Base-by-base conservation (phyloP, 2,329 filamentous ascomycete genomes). In the Ophiocordyceps robertsii region DNA sequence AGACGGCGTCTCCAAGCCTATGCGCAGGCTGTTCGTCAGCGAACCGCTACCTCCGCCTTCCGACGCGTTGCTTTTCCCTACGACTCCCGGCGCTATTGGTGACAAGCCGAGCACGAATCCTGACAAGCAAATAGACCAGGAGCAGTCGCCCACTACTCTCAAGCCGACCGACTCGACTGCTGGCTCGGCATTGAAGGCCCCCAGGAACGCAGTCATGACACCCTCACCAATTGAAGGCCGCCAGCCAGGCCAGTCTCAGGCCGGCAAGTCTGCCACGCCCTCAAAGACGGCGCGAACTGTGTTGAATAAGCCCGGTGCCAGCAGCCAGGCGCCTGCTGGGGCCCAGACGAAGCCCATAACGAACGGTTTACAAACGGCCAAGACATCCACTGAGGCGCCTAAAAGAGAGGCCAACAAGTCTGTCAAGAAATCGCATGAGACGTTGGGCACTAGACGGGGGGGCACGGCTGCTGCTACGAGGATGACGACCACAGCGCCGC, bases 71-170 rank as follows among this genome's bases (percentile, higher is more conserved):
- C 13, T 8, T 7, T 17, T 13, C 32, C 17, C 24, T 2, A 21
- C 49, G 19, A 41, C 51, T 16, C 39, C 51, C 40, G 49, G 51
- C 47, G 45, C 51, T 51, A 43, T 61, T 40, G 42, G 58, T 44
- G 45, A 64, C 37, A 55, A 57, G 39, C 63, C 61, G 4, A 62
- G 58, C 45, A 47, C 55, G 40, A 67, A 63, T 36, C 60, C 62
- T 3, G 64, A 66, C 49, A 67, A 68, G 51, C 49, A 59, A 21
- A 51, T 57, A n/a, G 63, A 63, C 24, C 53, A 62, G 42, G 63
- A 68, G 46, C 58, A 63, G 32, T 47, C 57, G 10, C 53, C 56
- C 16, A 54, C 56, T 17, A 54, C 53, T 42, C 49, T 61, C 37
- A 52, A 53, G 6, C 44, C 60, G 3, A 56, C 57, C 5, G 53